Evolutionary conservation across 257 asterid genomes (phyloP), one percentile per base, ranked within the genome.

Genomic region (Plectranthus barbatus): DNA sequence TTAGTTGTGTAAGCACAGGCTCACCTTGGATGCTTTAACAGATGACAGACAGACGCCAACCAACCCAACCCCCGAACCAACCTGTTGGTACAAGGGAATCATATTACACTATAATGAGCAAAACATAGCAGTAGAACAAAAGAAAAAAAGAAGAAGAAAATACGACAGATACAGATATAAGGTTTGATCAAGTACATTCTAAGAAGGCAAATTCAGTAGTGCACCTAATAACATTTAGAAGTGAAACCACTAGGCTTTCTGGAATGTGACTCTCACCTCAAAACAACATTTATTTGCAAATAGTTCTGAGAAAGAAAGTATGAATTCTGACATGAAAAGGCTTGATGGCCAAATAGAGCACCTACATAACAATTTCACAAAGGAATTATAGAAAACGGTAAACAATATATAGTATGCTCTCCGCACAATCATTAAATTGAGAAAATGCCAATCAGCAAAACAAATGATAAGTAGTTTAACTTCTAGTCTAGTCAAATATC

Each of bases 291-390:
- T 92, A 60, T 77, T 72, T 37, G 72, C 59, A 71, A 92, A 92
- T 62, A 86, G 31, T 58, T 89, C 95, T 31, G 95, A 97, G 69
- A 74, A 83, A 72, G 96, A 92, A 65, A 92, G 97, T 65, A 89
- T 76, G 71, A 92, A 92, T 75, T 89, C 99, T 17, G 99, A 84
- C 78, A 92, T 79, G 88, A 81, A 86, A 74, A 92, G 86, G 74
- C 97, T 81, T 54, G 99, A 86, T 11, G 99, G 95, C 97, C 97
- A 92, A 77, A 92, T 82, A 68, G 91, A 83, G 80, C 99, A 89
- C 83, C 99, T 92, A 67, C 40, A 56, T 48, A 48, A 46, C 74
- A 74, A 60, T 64, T 49, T 65, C 56, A 33, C 17, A 46, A 53
- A 36, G 18, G 15, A 45, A 41, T 8, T 39, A 42, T 17, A 68